Conservation (phyloP, 768 basidiomycete genomes). For the Lactarius indigo region DNA sequence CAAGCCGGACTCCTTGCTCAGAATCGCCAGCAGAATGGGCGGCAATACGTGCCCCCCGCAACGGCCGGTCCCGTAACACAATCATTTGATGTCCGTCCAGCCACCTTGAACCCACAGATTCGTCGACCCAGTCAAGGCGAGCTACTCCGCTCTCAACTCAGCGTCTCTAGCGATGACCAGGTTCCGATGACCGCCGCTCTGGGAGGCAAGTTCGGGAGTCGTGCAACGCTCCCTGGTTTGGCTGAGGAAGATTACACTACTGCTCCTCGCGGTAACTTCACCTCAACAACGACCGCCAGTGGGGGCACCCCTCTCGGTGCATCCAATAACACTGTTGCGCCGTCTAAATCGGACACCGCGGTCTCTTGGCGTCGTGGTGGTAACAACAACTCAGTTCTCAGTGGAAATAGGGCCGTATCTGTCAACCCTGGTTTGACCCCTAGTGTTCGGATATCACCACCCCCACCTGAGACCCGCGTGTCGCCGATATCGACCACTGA, state of each 20-base stretch:
- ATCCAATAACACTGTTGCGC: constrained; percentile 37
- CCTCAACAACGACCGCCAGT: constrained; percentile 65
- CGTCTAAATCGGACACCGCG: constrained; percentile 81
- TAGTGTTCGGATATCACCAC: constrained; percentile 69
- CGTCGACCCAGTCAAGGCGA: constrained; percentile 72
- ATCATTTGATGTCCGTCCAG: constrained; percentile 62
- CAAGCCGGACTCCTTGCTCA: constrained; percentile 69
- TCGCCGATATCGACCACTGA: constrained; percentile 41
- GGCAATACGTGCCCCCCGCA: constrained; percentile 55
- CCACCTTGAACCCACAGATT: constrained; percentile 51
- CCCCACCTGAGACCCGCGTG: constrained; percentile 56
- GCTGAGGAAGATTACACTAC: constrained; percentile 38
- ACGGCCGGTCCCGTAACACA: constrained; percentile 68
- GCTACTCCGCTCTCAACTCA: constrained; percentile 57
- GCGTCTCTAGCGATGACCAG: constrained; percentile 51
- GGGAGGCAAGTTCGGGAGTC: constrained; percentile 72
- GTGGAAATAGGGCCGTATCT: constrained; percentile 57
- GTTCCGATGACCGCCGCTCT: constrained; percentile 80
- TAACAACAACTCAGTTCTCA: constrained; percentile 66
- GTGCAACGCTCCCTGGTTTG: constrained; percentile 44
- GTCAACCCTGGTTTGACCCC: constrained; percentile 42
- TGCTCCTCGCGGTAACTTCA: constrained; percentile 21
- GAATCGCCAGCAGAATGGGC: constrained; percentile 51
- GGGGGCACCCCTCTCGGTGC: constrained; percentile 69
- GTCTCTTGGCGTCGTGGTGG: constrained; percentile 77